A percentile compares a stretch with the other conserved stretches of the same genome.
Conservation (phyloP, 2,329 filamentous ascomycete genomes). For the Aureobasidium leucospermi region DNA sequence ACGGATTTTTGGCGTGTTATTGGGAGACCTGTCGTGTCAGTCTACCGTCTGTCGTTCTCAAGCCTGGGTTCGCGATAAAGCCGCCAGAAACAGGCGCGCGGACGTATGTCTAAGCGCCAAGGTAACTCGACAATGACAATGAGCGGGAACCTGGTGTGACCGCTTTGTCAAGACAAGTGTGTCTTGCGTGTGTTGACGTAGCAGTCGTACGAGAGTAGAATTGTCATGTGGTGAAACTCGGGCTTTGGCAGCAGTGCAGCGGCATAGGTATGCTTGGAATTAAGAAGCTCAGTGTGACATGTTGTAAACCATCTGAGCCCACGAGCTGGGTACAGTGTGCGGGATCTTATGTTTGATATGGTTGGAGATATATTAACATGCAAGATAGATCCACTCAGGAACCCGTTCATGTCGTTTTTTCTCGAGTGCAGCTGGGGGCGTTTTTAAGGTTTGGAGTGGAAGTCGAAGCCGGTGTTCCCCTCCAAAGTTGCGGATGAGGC, state of each 20-base stretch:
- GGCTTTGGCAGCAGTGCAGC: not conserved
- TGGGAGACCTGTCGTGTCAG: not conserved
- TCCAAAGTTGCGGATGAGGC: slow-evolving; percentile 6
- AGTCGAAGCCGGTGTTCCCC: not conserved
- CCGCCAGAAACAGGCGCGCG: slow-evolving; percentile 1
- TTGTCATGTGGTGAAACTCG: slow-evolving; percentile 11
- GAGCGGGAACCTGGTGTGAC: not conserved
- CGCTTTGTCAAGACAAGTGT: not conserved
- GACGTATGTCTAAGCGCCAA: not conserved
- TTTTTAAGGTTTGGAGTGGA: not conserved
- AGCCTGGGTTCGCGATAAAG: not conserved
- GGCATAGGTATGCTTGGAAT: not conserved
- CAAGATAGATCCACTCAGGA: not conserved
- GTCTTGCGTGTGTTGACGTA: slow-evolving; percentile 5
- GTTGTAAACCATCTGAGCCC: not conserved
- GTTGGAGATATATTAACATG: not conserved
- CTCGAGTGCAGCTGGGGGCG: not conserved
- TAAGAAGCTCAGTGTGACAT: not conserved
- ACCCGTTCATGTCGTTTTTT: not conserved
- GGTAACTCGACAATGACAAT: not conserved
- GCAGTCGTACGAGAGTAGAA: slow-evolving; percentile 7
- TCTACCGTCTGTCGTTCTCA: not conserved
- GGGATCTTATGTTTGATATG: not conserved
- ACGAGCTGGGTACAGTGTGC: not conserved
- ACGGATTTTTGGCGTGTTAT: not conserved